phyloP scores from a whole-genome alignment of 257 asterid genomes.

The Anisodus tanguticus region DNA sequence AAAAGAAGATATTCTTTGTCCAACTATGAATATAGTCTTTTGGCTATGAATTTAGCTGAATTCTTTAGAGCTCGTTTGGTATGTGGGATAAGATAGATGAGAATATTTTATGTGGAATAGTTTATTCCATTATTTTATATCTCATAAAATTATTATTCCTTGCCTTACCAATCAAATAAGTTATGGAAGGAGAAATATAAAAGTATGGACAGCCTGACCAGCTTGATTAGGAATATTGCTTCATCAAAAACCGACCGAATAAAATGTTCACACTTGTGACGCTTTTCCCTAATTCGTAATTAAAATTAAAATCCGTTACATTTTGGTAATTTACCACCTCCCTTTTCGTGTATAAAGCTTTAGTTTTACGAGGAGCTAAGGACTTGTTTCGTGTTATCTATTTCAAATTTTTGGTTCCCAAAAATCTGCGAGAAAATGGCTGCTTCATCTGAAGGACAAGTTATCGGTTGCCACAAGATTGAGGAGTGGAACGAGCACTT shows the following conservation, averaged over 20 bases:
- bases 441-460: constrained; percentile 63
- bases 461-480: constrained; percentile 62
- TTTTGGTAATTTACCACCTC: constrained; percentile 20
- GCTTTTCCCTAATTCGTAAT: background rate
- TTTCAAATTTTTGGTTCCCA: background rate
- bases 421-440: constrained; percentile 45
- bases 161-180: too few relatives aligned
- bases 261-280: background rate
- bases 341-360: background rate
- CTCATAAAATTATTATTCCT: too few relatives aligned
- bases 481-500: constrained; percentile 52
- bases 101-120: too few relatives aligned
- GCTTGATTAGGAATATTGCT: too few relatives aligned
- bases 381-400: background rate
- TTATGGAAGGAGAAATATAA: too few relatives aligned
- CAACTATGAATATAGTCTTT: too few relatives aligned
- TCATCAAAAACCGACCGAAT: background rate
- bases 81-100: too few relatives aligned
- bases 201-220: too few relatives aligned
- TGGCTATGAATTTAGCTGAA: too few relatives aligned
- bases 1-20: too few relatives aligned
- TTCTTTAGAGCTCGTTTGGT: too few relatives aligned
- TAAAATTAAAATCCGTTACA: background rate
- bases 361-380: background rate
- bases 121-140: too few relatives aligned